Evolutionary conservation across 139 green algal species (phyloP), one percentile per base, ranked within the genome.

Genomic region (Pseudopediastrum boryanum): DNA sequence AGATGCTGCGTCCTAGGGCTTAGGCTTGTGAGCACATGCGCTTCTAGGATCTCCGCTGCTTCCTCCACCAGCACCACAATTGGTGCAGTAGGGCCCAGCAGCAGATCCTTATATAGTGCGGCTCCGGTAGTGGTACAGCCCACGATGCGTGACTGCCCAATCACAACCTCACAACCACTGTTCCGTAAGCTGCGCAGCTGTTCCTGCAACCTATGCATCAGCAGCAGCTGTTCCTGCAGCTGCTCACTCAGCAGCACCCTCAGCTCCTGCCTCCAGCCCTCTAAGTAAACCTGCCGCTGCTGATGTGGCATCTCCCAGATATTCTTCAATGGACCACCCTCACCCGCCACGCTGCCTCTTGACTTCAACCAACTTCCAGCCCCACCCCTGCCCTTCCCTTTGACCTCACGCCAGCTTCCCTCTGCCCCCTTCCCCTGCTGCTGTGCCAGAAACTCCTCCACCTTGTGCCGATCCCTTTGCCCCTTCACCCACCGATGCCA

Each of bases 11-110:
- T 94, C 2, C 69, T 61, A 2, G 70, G 43, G 9, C 79, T 81
- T 10, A 94, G 69, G 79, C 77, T 88, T 33, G 89, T 88, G 2
- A 96, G 83, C 19, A 93, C 81, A 65, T 96, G 91, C 0, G 91
- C 83, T 83, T 95, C 92, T 63, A 95, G 83, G 50, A 96, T 83
- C 83, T 96, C 92, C 1, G 81, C 89, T 35, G 92, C 92, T 81
- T 96, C 92, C 85, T 96, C 91, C 72, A 96, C 84, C 67, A 95
- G 81, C 54, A 95, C 84, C 10, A 94, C 83, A 29, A 65, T 75
- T 44, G 12, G n/a, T n/a, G n/a, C n/a, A n/a, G n/a, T n/a, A n/a
- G n/a, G n/a, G n/a, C n/a, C n/a, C n/a, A 27, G n/a, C 23, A 86
- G 72, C 68, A 85, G 65, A 1, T 80, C 51, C 77, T 86, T 85